Percentiles rank a stretch among this genome's conserved stretches.
phyloP scores from a whole-genome alignment of 2,329 filamentous ascomycete species.

The Neofusicoccum parvum region DNA sequence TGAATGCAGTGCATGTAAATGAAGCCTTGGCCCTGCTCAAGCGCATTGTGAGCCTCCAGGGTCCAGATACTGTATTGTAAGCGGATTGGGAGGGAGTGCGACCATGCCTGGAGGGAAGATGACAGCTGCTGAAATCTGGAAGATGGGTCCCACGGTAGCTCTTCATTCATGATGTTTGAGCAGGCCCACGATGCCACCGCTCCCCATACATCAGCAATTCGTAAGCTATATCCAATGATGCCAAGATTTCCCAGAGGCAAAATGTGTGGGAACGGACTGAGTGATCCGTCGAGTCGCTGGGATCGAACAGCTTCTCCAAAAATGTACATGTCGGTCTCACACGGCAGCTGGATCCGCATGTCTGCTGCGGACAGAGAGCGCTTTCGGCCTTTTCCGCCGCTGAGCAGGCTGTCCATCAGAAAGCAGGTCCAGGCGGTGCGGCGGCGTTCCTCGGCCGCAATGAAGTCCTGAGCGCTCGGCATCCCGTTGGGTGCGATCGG shows the following conservation, averaged over 20 bases:
- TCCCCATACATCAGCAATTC: constrained; percentile 45
- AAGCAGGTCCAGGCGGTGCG: constrained; percentile 47
- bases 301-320: constrained; percentile 43
- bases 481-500: constrained; percentile 33
- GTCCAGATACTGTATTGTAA: constrained; percentile 42
- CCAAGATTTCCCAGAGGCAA: constrained; percentile 37
- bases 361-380: constrained; percentile 37
- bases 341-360: constrained; percentile 44
- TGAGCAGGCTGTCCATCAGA: constrained; percentile 46
- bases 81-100: constrained; percentile 36
- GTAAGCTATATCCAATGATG: constrained; percentile 43
- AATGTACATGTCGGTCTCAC: constrained; percentile 42
- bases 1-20: constrained; percentile 47
- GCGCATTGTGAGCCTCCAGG: constrained; percentile 44
- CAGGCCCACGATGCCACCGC: constrained; percentile 45
- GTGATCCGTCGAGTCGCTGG: constrained; percentile 34
- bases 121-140: constrained; percentile 42
- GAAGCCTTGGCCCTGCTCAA: constrained; percentile 45
- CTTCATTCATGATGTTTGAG: constrained; percentile 37
- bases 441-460: constrained; percentile 43
- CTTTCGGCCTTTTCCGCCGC: constrained; percentile 44
- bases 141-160: constrained; percentile 39
- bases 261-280: constrained; percentile 34
- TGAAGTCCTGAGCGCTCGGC: constrained; percentile 43
- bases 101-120: constrained; percentile 39